Conservation (phyloP, 495 filamentous ascomycete species). For the Niebla homalea region DNA sequence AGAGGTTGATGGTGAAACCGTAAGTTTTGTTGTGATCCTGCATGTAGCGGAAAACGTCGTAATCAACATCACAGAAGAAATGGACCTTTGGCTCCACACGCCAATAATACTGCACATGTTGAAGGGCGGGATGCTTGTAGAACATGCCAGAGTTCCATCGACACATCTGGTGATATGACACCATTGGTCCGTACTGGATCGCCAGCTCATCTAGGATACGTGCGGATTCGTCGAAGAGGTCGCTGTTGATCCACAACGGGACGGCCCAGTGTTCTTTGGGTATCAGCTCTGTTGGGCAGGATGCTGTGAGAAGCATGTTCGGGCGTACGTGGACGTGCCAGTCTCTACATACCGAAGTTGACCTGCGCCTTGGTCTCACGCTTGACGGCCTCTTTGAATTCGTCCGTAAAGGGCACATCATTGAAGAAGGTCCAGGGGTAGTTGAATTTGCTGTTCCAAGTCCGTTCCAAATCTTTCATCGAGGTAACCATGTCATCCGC, state of each 20-base stretch:
- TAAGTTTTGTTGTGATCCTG: conserved; percentile 95
- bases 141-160: conserved; percentile 98
- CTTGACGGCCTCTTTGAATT: conserved; percentile 74
- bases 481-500: conserved; percentile 66
- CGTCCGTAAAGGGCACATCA: conserved; percentile 77
- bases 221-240: conserved; percentile 73
- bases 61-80: conserved; percentile 98
- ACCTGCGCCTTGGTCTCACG: conserved; percentile 73
- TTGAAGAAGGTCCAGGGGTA: conserved; percentile 99
- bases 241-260: conserved; percentile 81
- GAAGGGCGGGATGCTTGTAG: conserved; percentile 86
- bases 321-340: too few species aligned
- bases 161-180: conserved; percentile 98
- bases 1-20: conserved; percentile 96
- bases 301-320: not conserved
- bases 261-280: conserved; percentile 91
- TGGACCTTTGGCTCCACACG: conserved; percentile 97
- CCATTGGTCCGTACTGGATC: conserved; percentile 75
- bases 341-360: conserved; percentile 52
- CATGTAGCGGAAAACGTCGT: conserved; percentile 98
- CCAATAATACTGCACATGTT: conserved; percentile 85
- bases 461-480: conserved; percentile 84
- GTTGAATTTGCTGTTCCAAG: conserved; percentile 98
- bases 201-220: conserved; percentile 69
- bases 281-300: conserved; percentile 48